phyloP scores from a whole-genome alignment of 352 stramenopile genomes.

The Phytopythium ostracodes region DNA sequence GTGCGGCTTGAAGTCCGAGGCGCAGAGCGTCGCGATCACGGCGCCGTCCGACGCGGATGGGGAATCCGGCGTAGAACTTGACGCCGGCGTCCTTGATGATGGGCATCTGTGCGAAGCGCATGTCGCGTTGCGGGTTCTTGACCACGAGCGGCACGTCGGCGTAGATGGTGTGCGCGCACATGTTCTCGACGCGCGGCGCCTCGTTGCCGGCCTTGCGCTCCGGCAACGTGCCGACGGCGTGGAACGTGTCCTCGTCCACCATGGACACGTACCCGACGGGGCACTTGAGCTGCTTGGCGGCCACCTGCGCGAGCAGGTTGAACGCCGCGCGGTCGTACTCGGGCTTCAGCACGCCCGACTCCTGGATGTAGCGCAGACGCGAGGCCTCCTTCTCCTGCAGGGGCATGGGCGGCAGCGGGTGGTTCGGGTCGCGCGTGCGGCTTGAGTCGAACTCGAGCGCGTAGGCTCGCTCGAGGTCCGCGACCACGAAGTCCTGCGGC shows the following conservation, averaged over 20 bases:
- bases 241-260: conserved; percentile 37
- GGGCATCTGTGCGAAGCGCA: conserved; percentile 52
- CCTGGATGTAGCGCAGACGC: conserved; percentile 37
- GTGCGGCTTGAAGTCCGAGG: conserved; percentile 36
- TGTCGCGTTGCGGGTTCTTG: conserved; percentile 52
- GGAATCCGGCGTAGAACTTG: conserved; percentile 65
- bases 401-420: conserved; percentile 40
- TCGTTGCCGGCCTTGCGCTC: conserved; percentile 17
- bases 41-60: conserved; percentile 39
- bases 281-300: conserved; percentile 42
- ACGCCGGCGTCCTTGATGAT: conserved; percentile 31
- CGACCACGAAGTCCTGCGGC: conserved; percentile 19
- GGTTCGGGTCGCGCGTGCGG: conserved; percentile 30
- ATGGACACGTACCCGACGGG: conserved; percentile 51
- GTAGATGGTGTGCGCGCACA: conserved; percentile 54
- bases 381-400: conserved; percentile 28
- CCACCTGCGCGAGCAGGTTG: conserved; percentile 46
- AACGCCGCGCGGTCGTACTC: conserved; percentile 51
- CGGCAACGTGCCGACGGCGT: conserved; percentile 34
- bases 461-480: conserved; percentile 42
- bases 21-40: conserved; percentile 47
- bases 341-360: conserved; percentile 32
- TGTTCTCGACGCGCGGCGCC: conserved; percentile 35
- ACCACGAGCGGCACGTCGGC: conserved; percentile 46
- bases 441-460: conserved; percentile 38